Percentiles rank a stretch among this genome's conserved stretches.
Evolutionary conservation across 345 rosid species (phyloP).

Genomic region (rapeseed (Brassica napus)): Da-Ae NC_063443.1:10441001-10441500

Average conservation of each 20-base stretch:
- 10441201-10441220: neutral
- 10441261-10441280: constrained; percentile 89
- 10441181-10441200: neutral
- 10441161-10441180: neutral
- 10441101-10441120: constrained; percentile 66
- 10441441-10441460: constrained; percentile 6
- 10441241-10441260: constrained; percentile 57
- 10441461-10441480: neutral
- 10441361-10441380: constrained; percentile 92
- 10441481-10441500: neutral
- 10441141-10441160: neutral
- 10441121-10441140: constrained; percentile 61
- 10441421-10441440: neutral
- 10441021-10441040: constrained; percentile 92
- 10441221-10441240: no score
- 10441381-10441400: constrained; percentile 43
- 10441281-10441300: constrained; percentile 81
- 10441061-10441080: constrained; percentile 69
- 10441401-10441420: neutral
- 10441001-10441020: constrained; percentile 70
- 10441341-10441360: constrained; percentile 90
- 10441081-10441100: constrained; percentile 54
- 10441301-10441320: constrained; percentile 74
- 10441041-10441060: constrained; percentile 66
- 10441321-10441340: constrained; percentile 72